A percentile compares a stretch with the other conserved stretches of the same genome.
Evolutionary conservation across 2,329 filamentous ascomycete genomes (phyloP).

Genomic region (Parastagonospora avenae): DNA sequence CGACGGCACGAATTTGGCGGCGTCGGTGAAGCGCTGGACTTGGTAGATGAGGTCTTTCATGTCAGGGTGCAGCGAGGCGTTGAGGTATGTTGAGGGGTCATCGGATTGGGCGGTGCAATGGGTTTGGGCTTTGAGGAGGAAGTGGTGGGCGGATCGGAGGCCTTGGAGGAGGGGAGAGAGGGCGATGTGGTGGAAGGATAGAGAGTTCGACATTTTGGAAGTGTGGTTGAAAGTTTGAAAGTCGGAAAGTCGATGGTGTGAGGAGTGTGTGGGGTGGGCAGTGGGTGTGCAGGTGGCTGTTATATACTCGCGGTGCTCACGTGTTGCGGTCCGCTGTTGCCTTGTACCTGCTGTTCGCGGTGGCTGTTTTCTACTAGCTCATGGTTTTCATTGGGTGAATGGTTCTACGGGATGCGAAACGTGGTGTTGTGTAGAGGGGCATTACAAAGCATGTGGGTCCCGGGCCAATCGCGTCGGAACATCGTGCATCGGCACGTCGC

Average conservation of each 20-base stretch:
- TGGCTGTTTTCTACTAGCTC: too few species aligned
- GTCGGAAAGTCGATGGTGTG: not conserved
- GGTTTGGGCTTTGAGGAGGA: constrained; percentile 53
- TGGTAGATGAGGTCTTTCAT: constrained; percentile 59
- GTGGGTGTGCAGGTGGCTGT: not conserved
- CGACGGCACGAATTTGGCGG: constrained; percentile 47
- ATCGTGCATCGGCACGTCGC: too few species aligned
- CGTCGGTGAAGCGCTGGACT: constrained; percentile 52
- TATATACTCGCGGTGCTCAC: too few species aligned
- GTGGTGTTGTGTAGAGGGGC: too few species aligned
- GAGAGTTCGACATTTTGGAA: constrained; percentile 11
- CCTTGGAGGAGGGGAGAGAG: constrained; percentile 51
- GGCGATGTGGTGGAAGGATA: constrained; percentile 41
- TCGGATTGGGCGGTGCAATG: constrained; percentile 48
- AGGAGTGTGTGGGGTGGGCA: not conserved
- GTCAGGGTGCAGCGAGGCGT: constrained; percentile 53
- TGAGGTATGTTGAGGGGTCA: constrained; percentile 44
- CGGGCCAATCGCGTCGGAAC: too few species aligned
- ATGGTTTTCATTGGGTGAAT: too few species aligned
- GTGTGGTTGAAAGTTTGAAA: not conserved
- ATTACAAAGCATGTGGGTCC: too few species aligned
- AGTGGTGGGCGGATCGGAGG: constrained; percentile 49
- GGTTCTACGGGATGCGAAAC: too few species aligned
- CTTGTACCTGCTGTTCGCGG: too few species aligned
- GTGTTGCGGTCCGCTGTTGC: too few species aligned